Conservation (phyloP, 108 stramenopile species). For the Craspedostauros australis region DNA sequence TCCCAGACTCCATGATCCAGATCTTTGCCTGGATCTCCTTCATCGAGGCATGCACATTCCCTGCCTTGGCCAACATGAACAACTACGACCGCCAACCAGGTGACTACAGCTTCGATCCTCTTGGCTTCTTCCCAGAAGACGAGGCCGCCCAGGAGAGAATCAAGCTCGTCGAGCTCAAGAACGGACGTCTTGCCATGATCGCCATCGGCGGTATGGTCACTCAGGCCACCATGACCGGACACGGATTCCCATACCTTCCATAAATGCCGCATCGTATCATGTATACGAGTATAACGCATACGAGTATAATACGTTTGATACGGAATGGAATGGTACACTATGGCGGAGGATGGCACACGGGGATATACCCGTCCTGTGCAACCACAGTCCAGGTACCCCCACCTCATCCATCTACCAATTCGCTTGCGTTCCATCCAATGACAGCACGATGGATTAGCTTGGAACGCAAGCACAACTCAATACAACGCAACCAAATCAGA, state of each 20-base stretch:
- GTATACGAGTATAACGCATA: not conserved
- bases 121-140: constrained; percentile 45
- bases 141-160: constrained; percentile 36
- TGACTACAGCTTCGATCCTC: constrained; percentile 56
- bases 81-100: constrained; percentile 72
- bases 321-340: too few species aligned
- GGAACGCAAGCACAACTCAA: too few species aligned
- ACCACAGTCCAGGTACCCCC: too few species aligned
- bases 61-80: constrained; percentile 57
- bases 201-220: constrained; percentile 89
- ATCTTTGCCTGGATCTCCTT: constrained; percentile 65
- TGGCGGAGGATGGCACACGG: too few species aligned
- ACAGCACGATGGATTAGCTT: too few species aligned
- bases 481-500: too few species aligned
- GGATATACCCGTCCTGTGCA: constrained; percentile 9
- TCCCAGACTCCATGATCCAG: constrained; percentile 73
- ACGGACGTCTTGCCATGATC: constrained; percentile 92
- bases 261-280: constrained; percentile 6
- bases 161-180: constrained; percentile 43
- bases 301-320: not conserved
- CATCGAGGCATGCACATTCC: constrained; percentile 48
- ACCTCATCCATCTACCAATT: too few species aligned
- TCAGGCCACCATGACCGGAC: constrained; percentile 71
- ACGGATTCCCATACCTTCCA: constrained; percentile 86
- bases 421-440: too few species aligned